Evolutionary conservation across 2,329 filamentous ascomycete genomes (phyloP), one percentile per base, ranked within the genome.

Genomic region (Coniochaeta pulveracea): DNA sequence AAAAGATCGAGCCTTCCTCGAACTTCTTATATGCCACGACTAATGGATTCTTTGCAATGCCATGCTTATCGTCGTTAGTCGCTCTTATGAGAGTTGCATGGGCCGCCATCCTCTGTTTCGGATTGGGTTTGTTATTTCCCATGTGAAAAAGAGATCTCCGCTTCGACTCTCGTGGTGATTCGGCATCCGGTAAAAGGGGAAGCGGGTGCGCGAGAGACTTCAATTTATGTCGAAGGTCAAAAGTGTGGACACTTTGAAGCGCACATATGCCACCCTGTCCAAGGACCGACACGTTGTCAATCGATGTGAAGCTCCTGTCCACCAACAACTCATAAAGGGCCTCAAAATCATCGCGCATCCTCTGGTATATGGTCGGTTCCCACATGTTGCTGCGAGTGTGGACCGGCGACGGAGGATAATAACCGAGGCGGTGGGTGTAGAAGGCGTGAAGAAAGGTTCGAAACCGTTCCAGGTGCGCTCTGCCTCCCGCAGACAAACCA

Each of bases 391-490:
- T 61, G 14, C 57, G 52, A 2, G 46, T 40, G 24, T 64, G 56
- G 16, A 58, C 49, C 2, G 57, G 51, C 3, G 58, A 57, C 0
- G 82, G 81, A 1, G 84, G 83, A 54, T 81, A 89, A 43, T 77
- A 79, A 5, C 81, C 80, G 19, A 85, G 65, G 34, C 76, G 76
- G 1, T 68, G 63, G 1, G 72, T 61, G 47, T 85, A 88, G 45
- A 76, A 80, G 1, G 64, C 62, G 17, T 77, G 63, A 1, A 91
- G 52, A 41, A 84, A 82, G 7, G 70, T 66, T 29, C 82, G 67
- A 50, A 89, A 89, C 2, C 72, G 70, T 40, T 85, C 76, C 1
- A 89, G 66, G 44, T 91, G 83, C 3, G 69, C 64, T 40, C 76
- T 63, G 4, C 73, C 69, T 1, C 66, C 70, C 1, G 63, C 52